These are phyloP conservation scores for Gossypium arboreum DNA, from an alignment of 345 rosid species.

Conservation along the genomic window DNA sequence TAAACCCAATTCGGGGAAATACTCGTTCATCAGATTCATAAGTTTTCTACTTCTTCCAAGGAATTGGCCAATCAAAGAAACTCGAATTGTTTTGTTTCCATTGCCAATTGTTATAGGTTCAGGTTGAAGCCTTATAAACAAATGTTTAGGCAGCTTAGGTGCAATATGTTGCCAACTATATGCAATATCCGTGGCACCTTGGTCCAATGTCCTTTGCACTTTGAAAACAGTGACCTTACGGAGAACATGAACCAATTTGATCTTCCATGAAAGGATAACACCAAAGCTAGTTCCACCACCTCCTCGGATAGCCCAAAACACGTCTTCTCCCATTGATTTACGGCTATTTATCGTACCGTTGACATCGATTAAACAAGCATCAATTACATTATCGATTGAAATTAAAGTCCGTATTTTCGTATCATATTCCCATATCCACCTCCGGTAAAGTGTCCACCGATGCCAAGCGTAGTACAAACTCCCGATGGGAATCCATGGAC, in stretches of 20 bases:
- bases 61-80: slow-evolving; percentile 39
- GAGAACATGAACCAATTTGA: slow-evolving; percentile 59
- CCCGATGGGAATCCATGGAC: slow-evolving; percentile 63
- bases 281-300: slow-evolving; percentile 80
- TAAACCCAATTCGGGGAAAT: slow-evolving; percentile 46
- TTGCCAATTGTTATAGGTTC: slow-evolving; percentile 21
- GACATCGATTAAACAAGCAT: slow-evolving; percentile 26
- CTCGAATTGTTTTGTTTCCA: slow-evolving; percentile 34
- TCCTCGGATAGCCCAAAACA: slow-evolving; percentile 69
- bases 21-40: slow-evolving; percentile 28
- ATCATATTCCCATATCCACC: background rate
- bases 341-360: slow-evolving; percentile 51
- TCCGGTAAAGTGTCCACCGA: slow-evolving; percentile 3
- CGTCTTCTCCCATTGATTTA: slow-evolving; percentile 66
- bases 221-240: slow-evolving; percentile 48
- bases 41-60: slow-evolving; percentile 38
- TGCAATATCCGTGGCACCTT: slow-evolving; percentile 46
- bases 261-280: slow-evolving; percentile 44
- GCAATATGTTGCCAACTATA: slow-evolving; percentile 15
- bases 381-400: background rate
- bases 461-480: background rate
- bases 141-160: background rate
- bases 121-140: slow-evolving; percentile 18
- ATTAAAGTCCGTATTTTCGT: background rate
- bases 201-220: slow-evolving; percentile 32